Conservation (phyloP, 495 filamentous ascomycete species). For the Lepidopterella palustris region DNA sequence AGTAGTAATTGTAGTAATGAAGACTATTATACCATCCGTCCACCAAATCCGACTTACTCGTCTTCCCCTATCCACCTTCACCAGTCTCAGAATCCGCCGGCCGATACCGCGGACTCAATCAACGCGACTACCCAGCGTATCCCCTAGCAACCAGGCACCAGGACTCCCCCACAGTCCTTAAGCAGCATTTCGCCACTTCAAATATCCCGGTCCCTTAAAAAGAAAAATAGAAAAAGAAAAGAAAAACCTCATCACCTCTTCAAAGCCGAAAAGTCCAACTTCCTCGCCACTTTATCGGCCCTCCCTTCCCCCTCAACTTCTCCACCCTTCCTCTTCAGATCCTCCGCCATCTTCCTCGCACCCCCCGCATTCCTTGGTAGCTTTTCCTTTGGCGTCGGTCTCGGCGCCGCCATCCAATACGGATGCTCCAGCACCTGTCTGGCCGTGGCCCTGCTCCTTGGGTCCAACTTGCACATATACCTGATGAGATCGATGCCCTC, state of each 20-base stretch:
- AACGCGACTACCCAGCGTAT: too few species aligned
- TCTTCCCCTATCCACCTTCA: too few species aligned
- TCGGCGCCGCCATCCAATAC: conserved; percentile 82
- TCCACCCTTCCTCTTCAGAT: conserved; percentile 74
- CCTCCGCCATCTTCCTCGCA: conserved; percentile 69
- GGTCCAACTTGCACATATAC: conserved; percentile 79
- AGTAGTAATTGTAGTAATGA: too few species aligned
- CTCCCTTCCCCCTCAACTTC: conserved; percentile 53
- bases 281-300: conserved; percentile 71
- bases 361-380: conserved; percentile 66
- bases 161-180: too few species aligned
- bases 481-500: conserved; percentile 83
- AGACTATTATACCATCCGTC: too few species aligned
- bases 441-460: conserved; percentile 70
- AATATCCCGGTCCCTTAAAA: too few species aligned
- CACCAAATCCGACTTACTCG: too few species aligned
- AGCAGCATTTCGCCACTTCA: too few species aligned
- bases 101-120: too few species aligned
- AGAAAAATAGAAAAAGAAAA: background rate
- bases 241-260: conserved; percentile 49
- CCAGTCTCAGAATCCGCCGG: too few species aligned
- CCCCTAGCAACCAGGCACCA: too few species aligned
- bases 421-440: conserved; percentile 67
- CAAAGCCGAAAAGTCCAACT: conserved; percentile 69
- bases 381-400: conserved; percentile 75